Evolutionary conservation across 805 yeast species (phyloP), one percentile per base, ranked within the genome.

Genomic region (Metschnikowia picachoensis): DNA sequence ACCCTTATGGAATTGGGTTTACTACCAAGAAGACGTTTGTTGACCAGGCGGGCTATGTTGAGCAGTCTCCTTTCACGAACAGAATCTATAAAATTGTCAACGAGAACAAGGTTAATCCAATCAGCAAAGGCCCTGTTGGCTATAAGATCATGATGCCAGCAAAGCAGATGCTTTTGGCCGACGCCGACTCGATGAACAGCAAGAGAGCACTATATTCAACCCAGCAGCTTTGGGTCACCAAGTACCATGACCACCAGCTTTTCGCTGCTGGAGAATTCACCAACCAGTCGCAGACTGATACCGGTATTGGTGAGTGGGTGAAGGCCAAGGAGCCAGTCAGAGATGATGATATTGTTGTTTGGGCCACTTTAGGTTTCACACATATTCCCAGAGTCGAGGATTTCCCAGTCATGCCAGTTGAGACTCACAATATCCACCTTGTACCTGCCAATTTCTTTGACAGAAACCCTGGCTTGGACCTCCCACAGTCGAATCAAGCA

Each of bases 341-440:
- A 78, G 78, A 85, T 65, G 82, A 82, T 16, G 91, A 86, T 57
- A 63, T 80, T 47, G 89, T 86, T 49, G 83, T 86, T 37, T 86
- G 92, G 91, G 85, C 87, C 53, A 85, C 94, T 39, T 64, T 86
- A 62, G 90, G 88, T 27, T 78, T 86, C 70, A 86, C 92, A 3
- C 95, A 86, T 62, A 78, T 85, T 59, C 94, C 94, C 57, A 77
- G 87, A 60, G 81, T 84, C 32, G 95, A 86, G 69, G 92, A 86
- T 65, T 86, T 87, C 84, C 95, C 95, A 41, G 91, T 86, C 42
- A 86, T 86, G 95, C 91, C 94, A 30, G 87, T 83, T 47, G 95
- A 86, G 68, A 82, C 81, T 53, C 82, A 84, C 70, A 67, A 62
- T 56, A 81, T 85, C 56, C 74, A 78, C 48, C 74, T 86, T 46